Evolutionary conservation across 2,329 filamentous ascomycete species (phyloP), one percentile per base, ranked within the genome.

Genomic region (Cryphonectria nitschkei): DNA sequence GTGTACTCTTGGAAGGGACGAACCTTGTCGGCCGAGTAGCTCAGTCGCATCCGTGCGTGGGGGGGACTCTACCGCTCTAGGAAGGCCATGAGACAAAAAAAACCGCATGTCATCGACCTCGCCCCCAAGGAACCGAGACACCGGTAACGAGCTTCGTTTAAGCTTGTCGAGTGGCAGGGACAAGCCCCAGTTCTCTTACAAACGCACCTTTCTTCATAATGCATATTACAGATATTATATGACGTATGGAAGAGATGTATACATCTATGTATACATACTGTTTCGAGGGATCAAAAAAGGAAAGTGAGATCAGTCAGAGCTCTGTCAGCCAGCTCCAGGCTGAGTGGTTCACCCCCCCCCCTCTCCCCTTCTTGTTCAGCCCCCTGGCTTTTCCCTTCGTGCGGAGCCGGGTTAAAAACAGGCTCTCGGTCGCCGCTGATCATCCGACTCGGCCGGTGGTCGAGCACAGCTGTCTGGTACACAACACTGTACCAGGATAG

Each of bases 81-180:
- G 66, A 65, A 70, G 66, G 69, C 50, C 65, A 70, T 70, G 61
- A 50, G 52, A 29, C 52, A 56, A 29, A 56, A 39, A 37, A 32
- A 7, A 13, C 26, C 29, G 66, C 32, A 39, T 34, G 32, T 65
- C 3, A 61, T 52, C 69, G 34, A 60, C 52, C 37, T 63, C 61
- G n/a, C 37, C 14, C 58, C 56, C 16, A 22, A 41, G 34, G 52
- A 68, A 43, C 69, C 69, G 66, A 65, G 69, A 65, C 39, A 32
- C 37, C 60, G 69, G 69, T 68, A 68, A 50, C 50, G 41, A 34
- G 58, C 46, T 39, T 22, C 54, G 29, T 68, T 68, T 68, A 70
- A 70, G 69, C 69, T 68, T 70, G 67, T 60, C 52, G 26, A 8
- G 54, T 8, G 29, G 26, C 54, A 32, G 54, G 54, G 54, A 58